Percentiles rank a stretch among this genome's conserved stretches.
Evolutionary conservation across 306 rosid genomes (phyloP).

Genomic region (Cucurbita ficifolia): DNA sequence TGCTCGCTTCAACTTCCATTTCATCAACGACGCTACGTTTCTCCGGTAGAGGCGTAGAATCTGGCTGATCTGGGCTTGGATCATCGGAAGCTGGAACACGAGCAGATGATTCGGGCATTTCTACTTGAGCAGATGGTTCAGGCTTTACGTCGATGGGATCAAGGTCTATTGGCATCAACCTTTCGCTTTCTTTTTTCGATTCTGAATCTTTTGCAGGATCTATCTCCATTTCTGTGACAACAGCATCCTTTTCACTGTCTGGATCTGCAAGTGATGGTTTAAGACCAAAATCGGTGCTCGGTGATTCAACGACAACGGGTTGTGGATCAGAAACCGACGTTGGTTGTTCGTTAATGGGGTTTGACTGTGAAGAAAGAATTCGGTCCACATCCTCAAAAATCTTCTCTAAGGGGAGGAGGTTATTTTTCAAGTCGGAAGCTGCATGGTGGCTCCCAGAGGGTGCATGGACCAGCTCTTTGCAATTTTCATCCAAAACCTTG

Average conservation of each 20-base stretch:
- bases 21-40: constrained; percentile 5
- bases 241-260: constrained; percentile 19
- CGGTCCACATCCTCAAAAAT: constrained; percentile 36
- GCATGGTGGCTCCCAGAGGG: constrained; percentile 21
- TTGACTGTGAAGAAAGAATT: constrained; percentile 28
- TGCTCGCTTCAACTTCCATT: constrained; percentile 12
- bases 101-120: constrained; percentile 9
- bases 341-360: constrained; percentile 11
- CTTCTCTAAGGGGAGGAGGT: constrained; percentile 28
- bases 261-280: constrained; percentile 13
- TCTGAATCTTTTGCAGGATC: constrained; percentile 20
- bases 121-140: constrained; percentile 7
- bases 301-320: constrained; percentile 15
- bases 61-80: not conserved
- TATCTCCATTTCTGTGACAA: constrained; percentile 12
- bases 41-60: not conserved
- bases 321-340: not conserved
- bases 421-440: constrained; percentile 17
- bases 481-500: constrained; percentile 39
- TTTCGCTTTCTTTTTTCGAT: constrained; percentile 18
- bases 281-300: not conserved
- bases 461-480: constrained; percentile 21
- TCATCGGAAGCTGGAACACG: constrained; percentile 1
- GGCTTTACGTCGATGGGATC: constrained; percentile 9
- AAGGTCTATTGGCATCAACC: not conserved